These are phyloP conservation scores for Colletotrichum shisoi DNA, from an alignment of 2,329 filamentous ascomycete genomes.

Conservation along the genomic window DNA sequence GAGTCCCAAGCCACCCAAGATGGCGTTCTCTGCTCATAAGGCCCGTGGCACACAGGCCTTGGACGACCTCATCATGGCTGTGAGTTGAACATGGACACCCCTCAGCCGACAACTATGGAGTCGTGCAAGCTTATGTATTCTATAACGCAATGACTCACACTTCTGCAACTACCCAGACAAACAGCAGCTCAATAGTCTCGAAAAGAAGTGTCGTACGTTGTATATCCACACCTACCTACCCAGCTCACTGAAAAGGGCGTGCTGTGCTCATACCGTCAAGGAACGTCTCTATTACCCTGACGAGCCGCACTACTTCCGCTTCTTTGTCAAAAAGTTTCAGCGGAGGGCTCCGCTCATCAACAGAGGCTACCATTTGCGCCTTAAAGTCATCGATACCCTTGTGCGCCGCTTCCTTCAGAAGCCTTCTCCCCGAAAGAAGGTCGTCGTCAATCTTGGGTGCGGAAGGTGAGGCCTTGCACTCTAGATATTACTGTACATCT, in stretches of 20 bases:
- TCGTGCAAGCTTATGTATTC: background rate
- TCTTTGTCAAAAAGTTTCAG: constrained; percentile 86
- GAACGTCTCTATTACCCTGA: constrained; percentile 75
- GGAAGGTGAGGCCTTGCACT: constrained; percentile 73
- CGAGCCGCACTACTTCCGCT: constrained; percentile 83
- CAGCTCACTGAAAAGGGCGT: background rate
- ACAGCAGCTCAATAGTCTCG: constrained; percentile 89
- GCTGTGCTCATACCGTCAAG: background rate
- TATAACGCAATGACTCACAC: constrained; percentile 26
- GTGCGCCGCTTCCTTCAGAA: constrained; percentile 75
- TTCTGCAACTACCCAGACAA: constrained; percentile 65
- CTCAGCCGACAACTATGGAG: background rate
- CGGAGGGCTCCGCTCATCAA: constrained; percentile 89
- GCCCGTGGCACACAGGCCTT: constrained; percentile 31
- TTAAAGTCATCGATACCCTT: constrained; percentile 80
- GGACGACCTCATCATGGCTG: constrained; percentile 66
- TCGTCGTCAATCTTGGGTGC: constrained; percentile 85
- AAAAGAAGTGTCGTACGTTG: constrained; percentile 83
- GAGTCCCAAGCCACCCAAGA: constrained; percentile 3
- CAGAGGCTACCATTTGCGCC: constrained; percentile 84
- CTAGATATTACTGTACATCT: background rate
- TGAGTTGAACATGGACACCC: constrained; percentile 47
- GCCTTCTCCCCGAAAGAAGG: constrained; percentile 65
- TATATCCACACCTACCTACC: background rate
- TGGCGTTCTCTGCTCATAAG: constrained; percentile 18